Conservation (phyloP, 129 eudicot species). For the Oenanthe sinensis region DNA sequence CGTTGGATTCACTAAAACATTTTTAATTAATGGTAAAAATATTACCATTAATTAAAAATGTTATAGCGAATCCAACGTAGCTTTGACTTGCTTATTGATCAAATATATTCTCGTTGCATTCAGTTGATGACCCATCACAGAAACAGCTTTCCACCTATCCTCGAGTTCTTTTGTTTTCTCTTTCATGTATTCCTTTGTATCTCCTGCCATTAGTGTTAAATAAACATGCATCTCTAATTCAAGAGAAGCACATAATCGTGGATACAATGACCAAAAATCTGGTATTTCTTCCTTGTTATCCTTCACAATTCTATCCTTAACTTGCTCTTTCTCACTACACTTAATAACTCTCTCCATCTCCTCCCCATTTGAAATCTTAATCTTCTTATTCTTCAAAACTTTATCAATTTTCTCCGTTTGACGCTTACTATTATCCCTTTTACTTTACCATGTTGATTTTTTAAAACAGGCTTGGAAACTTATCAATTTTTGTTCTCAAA, state of each 20-base stretch:
- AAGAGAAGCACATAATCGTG: conserved; percentile 20
- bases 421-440: too few species aligned
- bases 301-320: neutral
- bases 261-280: conserved; percentile 26
- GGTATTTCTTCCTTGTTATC: neutral
- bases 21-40: too few species aligned
- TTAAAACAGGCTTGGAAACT: too few species aligned
- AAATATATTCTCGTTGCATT: neutral
- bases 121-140: neutral
- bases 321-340: neutral
- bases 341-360: too few species aligned
- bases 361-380: too few species aligned
- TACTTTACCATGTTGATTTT: too few species aligned
- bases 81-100: neutral
- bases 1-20: too few species aligned
- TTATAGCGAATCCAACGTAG: too few species aligned
- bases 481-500: too few species aligned
- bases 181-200: conserved; percentile 12
- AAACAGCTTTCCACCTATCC: conserved; percentile 20
- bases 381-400: too few species aligned
- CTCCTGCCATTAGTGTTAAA: neutral
- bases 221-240: conserved; percentile 4
- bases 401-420: too few species aligned
- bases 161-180: conserved; percentile 24
- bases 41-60: too few species aligned